Conservation (phyloP, 768 basidiomycete genomes). For the Mycena latifolia region DNA sequence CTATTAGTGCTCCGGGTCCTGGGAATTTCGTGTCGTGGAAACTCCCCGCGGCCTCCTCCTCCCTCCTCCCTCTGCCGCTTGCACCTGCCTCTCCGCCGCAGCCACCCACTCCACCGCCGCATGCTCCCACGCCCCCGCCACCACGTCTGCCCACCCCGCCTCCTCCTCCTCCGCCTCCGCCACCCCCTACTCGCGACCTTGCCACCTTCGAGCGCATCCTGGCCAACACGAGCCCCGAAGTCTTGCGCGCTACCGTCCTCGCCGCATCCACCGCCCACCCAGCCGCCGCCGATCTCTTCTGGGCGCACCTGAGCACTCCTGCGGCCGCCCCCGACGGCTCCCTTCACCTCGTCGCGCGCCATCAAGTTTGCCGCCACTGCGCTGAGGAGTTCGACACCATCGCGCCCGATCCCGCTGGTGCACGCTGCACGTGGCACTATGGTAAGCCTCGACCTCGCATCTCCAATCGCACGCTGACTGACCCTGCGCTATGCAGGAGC, state of each 20-base stretch:
- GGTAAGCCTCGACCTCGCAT: background rate
- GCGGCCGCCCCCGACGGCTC: background rate
- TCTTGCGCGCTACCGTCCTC: conserved; percentile 4
- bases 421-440: conserved; percentile 14
- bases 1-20: too few relatives aligned
- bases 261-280: conserved; percentile 2
- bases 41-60: too few relatives aligned
- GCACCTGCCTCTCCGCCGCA: background rate
- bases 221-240: background rate
- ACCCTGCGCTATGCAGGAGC: background rate
- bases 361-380: conserved; percentile 10
- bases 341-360: conserved; percentile 1
- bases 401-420: background rate
- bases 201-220: conserved; percentile 1
- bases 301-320: background rate
- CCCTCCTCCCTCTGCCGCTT: too few relatives aligned
- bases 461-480: too few relatives aligned
- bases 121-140: background rate
- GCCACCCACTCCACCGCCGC: background rate
- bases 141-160: too few relatives aligned
- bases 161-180: background rate
- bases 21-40: too few relatives aligned
- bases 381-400: conserved; percentile 10
- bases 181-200: background rate
- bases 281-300: background rate